Evolutionary conservation across 2,329 filamentous ascomycete species (phyloP).

Genomic region (Diaporthe aspalathi): DNA sequence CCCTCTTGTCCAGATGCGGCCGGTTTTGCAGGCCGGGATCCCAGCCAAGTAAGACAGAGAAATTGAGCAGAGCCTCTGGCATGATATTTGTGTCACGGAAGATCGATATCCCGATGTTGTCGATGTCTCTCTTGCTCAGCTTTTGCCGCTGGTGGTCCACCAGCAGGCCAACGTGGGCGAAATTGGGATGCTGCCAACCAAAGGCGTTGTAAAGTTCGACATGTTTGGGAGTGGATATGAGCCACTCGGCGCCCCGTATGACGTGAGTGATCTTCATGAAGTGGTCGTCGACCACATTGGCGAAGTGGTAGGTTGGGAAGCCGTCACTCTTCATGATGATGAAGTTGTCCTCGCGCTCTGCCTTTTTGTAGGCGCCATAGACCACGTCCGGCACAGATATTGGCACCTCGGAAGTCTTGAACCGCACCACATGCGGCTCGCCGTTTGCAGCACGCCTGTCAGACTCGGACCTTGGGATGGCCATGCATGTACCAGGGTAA

Average conservation of each 20-base stretch:
- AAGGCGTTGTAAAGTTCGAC: constrained; percentile 80
- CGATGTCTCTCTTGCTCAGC: constrained; percentile 84
- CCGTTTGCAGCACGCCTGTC: constrained; percentile 75
- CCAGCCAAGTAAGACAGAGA: constrained; percentile 88
- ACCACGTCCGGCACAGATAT: constrained; percentile 81
- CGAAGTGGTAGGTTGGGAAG: constrained; percentile 94
- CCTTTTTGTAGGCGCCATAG: constrained; percentile 75
- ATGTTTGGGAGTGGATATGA: constrained; percentile 87
- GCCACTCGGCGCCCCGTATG: constrained; percentile 95
- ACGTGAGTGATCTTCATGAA: constrained; percentile 97
- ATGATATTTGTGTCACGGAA: constrained; percentile 61
- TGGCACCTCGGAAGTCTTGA: constrained; percentile 73
- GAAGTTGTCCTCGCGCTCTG: constrained; percentile 77
- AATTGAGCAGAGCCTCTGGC: constrained; percentile 74
- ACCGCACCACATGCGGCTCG: constrained; percentile 80
- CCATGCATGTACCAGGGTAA: constrained; percentile 76
- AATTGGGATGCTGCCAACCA: constrained; percentile 77
- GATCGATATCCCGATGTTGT: constrained; percentile 58
- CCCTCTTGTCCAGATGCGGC: constrained; percentile 58
- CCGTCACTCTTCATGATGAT: constrained; percentile 93
- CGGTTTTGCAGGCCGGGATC: constrained; percentile 64
- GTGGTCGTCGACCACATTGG: constrained; percentile 97
- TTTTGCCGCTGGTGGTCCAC: constrained; percentile 77
- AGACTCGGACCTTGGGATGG: constrained; percentile 74
- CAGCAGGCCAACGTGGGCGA: constrained; percentile 83